These are phyloP conservation scores for Borovskyia barvae DNA, from an alignment of 208 protist genomes.

Conservation along the genomic window DNA sequence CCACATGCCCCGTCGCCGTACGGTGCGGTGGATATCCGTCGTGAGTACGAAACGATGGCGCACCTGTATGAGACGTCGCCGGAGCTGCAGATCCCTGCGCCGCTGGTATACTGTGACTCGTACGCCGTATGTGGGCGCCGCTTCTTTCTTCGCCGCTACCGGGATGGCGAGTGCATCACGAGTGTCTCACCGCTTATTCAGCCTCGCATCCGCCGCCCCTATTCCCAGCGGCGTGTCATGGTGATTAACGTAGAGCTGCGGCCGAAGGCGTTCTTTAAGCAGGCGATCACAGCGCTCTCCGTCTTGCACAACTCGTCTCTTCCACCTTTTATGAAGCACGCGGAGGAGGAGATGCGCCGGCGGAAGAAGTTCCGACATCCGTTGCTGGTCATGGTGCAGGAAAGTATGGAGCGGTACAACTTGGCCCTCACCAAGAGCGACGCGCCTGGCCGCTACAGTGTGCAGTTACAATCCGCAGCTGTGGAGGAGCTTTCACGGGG, in stretches of 20 bases:
- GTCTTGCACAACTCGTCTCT: conserved; percentile 53
- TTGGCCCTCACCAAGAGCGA: conserved; percentile 23
- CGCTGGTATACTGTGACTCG: conserved; percentile 68
- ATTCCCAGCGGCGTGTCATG: conserved; percentile 56
- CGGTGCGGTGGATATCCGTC: conserved; percentile 51
- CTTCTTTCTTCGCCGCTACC: conserved; percentile 69
- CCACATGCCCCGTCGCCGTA: conserved; percentile 53
- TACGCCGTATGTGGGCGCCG: conserved; percentile 62
- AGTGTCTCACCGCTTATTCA: conserved; percentile 55
- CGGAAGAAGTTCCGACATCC: conserved; percentile 32
- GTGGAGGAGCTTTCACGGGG: conserved; percentile 40
- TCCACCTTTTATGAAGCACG: conserved; percentile 49
- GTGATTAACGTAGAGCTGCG: conserved; percentile 61
- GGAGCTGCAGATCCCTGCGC: conserved; percentile 41
- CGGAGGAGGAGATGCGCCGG: conserved; percentile 33
- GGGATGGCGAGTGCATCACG: conserved; percentile 58
- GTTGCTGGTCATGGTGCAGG: conserved; percentile 35
- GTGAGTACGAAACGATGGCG: conserved; percentile 69
- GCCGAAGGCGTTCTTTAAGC: conserved; percentile 55
- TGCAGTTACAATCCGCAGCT: conserved; percentile 27
- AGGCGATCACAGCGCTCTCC: conserved; percentile 36
- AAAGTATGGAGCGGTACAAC: conserved; percentile 47
- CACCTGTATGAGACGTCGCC: conserved; percentile 51
- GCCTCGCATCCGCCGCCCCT: conserved; percentile 66
- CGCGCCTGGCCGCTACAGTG: conserved; percentile 14